These are phyloP conservation scores for Zasmidium citrigriseum DNA, from an alignment of 2,329 filamentous ascomycete genomes.

Conservation along the genomic window DNA sequence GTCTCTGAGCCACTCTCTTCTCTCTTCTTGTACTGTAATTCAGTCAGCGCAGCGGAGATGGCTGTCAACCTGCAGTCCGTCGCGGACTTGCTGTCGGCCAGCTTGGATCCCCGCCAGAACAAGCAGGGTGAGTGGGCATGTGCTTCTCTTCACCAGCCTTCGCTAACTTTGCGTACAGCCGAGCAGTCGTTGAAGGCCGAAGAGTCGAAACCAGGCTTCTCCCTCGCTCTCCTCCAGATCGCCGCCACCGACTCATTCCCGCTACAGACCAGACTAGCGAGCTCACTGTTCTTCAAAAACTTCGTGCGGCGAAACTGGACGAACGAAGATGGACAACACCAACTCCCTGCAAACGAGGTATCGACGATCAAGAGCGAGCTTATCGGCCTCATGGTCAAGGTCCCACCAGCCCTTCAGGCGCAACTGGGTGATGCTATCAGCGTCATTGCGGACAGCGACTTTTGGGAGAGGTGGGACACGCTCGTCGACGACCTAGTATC, in stretches of 20 bases:
- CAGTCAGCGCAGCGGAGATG: constrained; percentile 45
- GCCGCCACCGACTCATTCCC: constrained; percentile 74
- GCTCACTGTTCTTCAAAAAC: constrained; percentile 96
- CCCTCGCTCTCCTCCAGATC: constrained; percentile 81
- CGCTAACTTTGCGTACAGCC: constrained; percentile 55
- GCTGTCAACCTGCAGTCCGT: constrained; percentile 63
- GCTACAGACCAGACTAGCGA: constrained; percentile 78
- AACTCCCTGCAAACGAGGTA: constrained; percentile 80
- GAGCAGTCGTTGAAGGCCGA: constrained; percentile 77
- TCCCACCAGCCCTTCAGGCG: constrained; percentile 82
- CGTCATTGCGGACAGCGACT: constrained; percentile 96
- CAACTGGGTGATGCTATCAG: constrained; percentile 97
- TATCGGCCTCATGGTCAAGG: constrained; percentile 93
- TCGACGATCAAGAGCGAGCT: constrained; percentile 90
- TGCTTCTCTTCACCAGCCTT: constrained; percentile 1
- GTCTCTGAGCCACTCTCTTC: neutral
- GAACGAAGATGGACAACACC: constrained; percentile 92
- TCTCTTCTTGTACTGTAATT: constrained; percentile 1
- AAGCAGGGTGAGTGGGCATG: constrained; percentile 70
- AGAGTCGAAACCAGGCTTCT: constrained; percentile 83
- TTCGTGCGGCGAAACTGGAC: constrained; percentile 94
- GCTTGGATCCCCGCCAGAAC: constrained; percentile 82
- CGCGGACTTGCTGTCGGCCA: constrained; percentile 85
- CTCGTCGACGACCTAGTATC: constrained; percentile 89
- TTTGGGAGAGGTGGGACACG: constrained; percentile 96